These are phyloP conservation scores for Penstemon barbatus DNA, from an alignment of 257 asterid species.

Conservation along the genomic window DNA sequence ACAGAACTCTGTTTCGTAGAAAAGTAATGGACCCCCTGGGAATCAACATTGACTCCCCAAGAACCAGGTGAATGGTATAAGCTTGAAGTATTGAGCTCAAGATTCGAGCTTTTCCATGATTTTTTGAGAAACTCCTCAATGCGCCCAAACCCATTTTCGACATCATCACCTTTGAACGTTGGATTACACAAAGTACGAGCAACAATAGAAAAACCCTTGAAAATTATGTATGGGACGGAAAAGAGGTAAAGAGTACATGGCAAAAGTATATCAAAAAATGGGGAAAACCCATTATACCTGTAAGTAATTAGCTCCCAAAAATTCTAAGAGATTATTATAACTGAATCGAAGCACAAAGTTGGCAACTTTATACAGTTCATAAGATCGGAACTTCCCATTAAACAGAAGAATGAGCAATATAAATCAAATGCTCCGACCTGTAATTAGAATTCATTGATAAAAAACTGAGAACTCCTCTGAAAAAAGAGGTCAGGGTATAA, in stretches of 20 bases:
- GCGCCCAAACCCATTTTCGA: constrained; percentile 59
- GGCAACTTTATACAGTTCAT: constrained; percentile 12
- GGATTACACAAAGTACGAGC: constrained; percentile 55
- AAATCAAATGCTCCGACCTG: constrained; percentile 14
- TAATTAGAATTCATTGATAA: constrained; percentile 20
- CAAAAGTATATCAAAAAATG: not conserved
- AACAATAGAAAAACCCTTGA: constrained; percentile 36
- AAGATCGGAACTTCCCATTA: constrained; percentile 33
- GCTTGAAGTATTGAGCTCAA: constrained; percentile 29
- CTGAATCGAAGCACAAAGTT: not conserved
- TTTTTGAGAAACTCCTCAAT: constrained; percentile 70
- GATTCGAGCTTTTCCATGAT: constrained; percentile 55
- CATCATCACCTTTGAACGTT: constrained; percentile 40
- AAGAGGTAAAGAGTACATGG: constrained; percentile 44
- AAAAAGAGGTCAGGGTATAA: constrained; percentile 17
- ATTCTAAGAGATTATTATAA: constrained; percentile 2
- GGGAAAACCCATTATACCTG: constrained; percentile 23
- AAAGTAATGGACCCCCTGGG: constrained; percentile 22
- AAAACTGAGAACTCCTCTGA: not conserved
- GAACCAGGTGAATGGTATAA: constrained; percentile 30
- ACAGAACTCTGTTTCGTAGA: constrained; percentile 43
- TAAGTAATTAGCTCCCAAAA: constrained; percentile 7
- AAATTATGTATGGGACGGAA: constrained; percentile 36
- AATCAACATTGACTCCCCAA: constrained; percentile 3
- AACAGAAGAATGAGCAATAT: constrained; percentile 21